Evolutionary conservation across 345 rosid species (phyloP).

Genomic region (Eucalyptus marginata): DNA sequence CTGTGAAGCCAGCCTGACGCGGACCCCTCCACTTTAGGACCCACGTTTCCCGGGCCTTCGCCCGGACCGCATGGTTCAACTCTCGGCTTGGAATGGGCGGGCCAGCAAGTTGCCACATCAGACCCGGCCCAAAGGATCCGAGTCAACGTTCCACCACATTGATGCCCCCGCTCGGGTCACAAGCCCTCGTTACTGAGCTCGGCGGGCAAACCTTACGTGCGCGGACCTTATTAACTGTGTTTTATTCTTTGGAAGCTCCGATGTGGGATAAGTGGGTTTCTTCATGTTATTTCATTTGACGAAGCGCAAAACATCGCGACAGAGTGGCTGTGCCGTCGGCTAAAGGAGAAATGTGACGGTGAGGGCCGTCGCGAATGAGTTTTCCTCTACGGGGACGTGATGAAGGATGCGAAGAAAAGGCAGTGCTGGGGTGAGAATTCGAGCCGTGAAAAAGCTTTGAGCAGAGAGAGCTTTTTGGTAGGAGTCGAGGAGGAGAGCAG

Average conservation of each 20-base stretch:
- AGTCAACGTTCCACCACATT: neutral
- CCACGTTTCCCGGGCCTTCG: neutral
- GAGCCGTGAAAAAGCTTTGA: too few species aligned
- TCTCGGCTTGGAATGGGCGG: constrained; percentile 18
- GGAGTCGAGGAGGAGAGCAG: neutral
- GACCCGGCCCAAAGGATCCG: neutral
- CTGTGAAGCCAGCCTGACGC: constrained; percentile 29
- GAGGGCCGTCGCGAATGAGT: neutral
- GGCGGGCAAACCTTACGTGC: neutral
- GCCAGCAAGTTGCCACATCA: neutral
- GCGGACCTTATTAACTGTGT: neutral
- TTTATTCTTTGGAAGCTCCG: accelerated
- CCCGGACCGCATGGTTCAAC: too few species aligned
- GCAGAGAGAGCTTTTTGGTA: neutral
- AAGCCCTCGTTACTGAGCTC: constrained; percentile 2
- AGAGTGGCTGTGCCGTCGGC: neutral
- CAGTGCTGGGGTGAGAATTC: neutral
- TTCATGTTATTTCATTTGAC: neutral
- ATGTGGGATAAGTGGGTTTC: neutral
- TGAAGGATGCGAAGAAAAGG: neutral
- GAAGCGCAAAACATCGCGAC: neutral
- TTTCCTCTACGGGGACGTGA: neutral
- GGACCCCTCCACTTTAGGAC: constrained; percentile 4
- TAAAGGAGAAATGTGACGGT: neutral
- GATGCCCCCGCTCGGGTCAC: constrained; percentile 7